Evolutionary conservation across 306 rosid species (phyloP).

Genomic region (Cyamopsis tetragonoloba): DNA sequence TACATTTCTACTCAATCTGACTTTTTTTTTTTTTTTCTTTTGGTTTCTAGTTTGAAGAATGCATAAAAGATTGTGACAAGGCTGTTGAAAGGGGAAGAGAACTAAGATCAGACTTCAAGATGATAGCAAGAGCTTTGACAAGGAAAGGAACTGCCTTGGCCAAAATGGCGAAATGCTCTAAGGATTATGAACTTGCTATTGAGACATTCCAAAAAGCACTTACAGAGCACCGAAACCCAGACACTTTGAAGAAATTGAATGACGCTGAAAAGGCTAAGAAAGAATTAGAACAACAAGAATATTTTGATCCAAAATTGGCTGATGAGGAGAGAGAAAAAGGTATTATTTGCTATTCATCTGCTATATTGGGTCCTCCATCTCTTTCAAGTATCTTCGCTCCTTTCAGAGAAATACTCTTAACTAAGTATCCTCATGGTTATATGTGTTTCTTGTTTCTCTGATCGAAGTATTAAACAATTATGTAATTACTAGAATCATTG

Average conservation of each 20-base stretch:
- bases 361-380: not conserved
- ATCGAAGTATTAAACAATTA: not conserved
- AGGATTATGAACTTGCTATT: conserved; percentile 71
- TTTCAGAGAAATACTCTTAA: not conserved
- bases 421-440: not conserved
- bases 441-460: not conserved
- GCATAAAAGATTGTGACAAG: conserved; percentile 78
- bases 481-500: not conserved
- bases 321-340: conserved; percentile 91
- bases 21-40: not conserved
- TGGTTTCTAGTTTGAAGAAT: conserved; percentile 51
- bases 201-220: conserved; percentile 87
- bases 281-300: conserved; percentile 75
- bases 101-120: conserved; percentile 69
- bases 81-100: conserved; percentile 87
- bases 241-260: conserved; percentile 65
- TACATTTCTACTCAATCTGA: not conserved
- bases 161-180: conserved; percentile 65
- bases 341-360: conserved; percentile 5
- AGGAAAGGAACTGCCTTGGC: conserved; percentile 71
- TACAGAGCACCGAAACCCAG: conserved; percentile 83
- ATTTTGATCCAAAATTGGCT: conserved; percentile 63
- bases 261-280: conserved; percentile 74
- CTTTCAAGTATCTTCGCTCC: not conserved
- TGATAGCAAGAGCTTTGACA: conserved; percentile 80